Percentiles rank a stretch among this genome's conserved stretches.
Evolutionary conservation across 1,284 basidiomycete species (phyloP).

Genomic region (Leccinum angustisporum): DNA sequence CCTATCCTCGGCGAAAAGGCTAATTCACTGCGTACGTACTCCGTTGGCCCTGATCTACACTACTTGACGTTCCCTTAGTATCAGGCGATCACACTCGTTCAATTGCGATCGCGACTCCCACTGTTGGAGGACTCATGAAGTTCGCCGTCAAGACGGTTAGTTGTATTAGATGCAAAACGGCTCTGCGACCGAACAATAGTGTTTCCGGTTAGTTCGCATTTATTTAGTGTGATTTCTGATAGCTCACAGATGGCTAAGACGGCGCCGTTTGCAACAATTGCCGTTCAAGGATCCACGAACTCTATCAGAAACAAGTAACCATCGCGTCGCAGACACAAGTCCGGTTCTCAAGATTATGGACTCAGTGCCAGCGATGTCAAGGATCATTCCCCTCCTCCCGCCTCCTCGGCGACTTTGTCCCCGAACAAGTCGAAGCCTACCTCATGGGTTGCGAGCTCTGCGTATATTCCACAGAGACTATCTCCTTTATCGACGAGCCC

Average conservation of each 20-base stretch:
- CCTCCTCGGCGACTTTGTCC: too few species aligned
- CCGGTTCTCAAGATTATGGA: conserved; percentile 92
- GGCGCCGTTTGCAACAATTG: conserved; percentile 95
- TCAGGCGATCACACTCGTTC: conserved; percentile 92
- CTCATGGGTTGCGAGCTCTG: too few species aligned
- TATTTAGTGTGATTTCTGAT: not conserved
- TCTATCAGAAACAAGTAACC: conserved; percentile 87
- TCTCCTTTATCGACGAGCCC: too few species aligned
- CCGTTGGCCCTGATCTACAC: conserved; percentile 2
- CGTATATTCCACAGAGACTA: too few species aligned
- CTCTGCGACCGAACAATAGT: conserved; percentile 71
- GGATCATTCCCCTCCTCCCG: too few species aligned
- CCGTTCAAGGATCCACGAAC: conserved; percentile 75
- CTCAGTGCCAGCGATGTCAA: conserved; percentile 94
- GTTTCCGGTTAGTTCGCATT: conserved; percentile 52
- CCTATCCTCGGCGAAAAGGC: conserved; percentile 94
- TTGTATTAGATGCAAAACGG: conserved; percentile 91
- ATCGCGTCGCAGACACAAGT: conserved; percentile 80
- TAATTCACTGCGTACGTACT: conserved; percentile 68
- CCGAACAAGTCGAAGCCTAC: too few species aligned
- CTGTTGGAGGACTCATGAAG: conserved; percentile 93
- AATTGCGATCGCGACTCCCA: conserved; percentile 93
- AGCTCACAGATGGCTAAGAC: conserved; percentile 45
- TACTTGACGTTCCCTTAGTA: conserved; percentile 49
- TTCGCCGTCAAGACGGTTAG: conserved; percentile 93